Percentiles rank a stretch among this genome's conserved stretches.
Conservation (phyloP, 2,329 filamentous ascomycete species). For the Chaetothyriales sp. region DNA sequence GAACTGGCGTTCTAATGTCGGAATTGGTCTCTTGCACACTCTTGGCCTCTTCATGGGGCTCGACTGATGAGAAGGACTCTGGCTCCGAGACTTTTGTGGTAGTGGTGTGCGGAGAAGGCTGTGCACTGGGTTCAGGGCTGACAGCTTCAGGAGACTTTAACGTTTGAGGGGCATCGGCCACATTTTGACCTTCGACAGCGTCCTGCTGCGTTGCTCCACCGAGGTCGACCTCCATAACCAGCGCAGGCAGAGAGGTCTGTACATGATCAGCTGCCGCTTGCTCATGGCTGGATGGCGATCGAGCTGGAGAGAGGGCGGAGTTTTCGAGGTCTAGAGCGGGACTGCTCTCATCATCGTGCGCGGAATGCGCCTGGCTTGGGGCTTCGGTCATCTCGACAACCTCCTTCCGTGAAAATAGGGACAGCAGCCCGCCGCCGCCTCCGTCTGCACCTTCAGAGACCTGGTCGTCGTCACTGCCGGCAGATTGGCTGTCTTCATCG, state of each 20-base stretch:
- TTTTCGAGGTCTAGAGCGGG: not conserved
- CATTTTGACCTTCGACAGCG: not conserved
- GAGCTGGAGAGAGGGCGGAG: not conserved
- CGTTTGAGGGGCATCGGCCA: not conserved
- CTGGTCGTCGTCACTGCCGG: constrained; percentile 36
- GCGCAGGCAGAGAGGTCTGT: constrained; percentile 1
- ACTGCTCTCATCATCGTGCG: not conserved
- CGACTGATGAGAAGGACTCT: constrained; percentile 31
- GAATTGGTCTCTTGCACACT: constrained; percentile 13
- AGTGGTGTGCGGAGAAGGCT: constrained; percentile 30
- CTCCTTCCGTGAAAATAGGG: constrained; percentile 36
- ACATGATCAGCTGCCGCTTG: constrained; percentile 2
- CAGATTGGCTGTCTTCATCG: constrained; percentile 32
- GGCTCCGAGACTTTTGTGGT: constrained; percentile 32
- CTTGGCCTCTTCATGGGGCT: constrained; percentile 21
- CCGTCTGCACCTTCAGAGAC: constrained; percentile 29
- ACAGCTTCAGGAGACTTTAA: constrained; percentile 3
- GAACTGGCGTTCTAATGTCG: constrained; percentile 28
- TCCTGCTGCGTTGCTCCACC: constrained; percentile 22
- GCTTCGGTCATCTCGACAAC: constrained; percentile 3
- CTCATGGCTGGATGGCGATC: not conserved
- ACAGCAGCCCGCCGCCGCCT: constrained; percentile 25
- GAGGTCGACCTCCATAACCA: constrained; percentile 7
- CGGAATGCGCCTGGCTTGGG: not conserved
- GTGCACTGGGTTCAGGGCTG: constrained; percentile 22